Evolutionary conservation across 371 early-diverging fungal genomes (phyloP), one percentile per base, ranked within the genome.

Genomic region (Mucor saturninus): DNA sequence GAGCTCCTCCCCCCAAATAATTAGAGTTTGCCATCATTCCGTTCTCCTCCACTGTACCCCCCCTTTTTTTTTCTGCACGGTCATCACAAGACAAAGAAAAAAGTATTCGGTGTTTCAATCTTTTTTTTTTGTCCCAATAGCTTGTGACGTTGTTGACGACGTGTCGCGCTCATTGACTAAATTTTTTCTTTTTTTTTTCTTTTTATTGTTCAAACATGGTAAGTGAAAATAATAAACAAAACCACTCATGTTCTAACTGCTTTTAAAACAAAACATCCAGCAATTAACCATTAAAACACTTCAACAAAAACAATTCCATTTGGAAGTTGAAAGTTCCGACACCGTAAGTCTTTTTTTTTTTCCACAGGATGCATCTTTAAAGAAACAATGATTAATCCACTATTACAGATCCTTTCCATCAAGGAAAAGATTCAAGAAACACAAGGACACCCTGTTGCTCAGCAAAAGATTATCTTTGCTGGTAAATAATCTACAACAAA

Each of bases 231-330:
- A 48, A 26, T 13, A 48, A 28, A 28, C 6, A 48, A 28, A 48
- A 4, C 13, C 1, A 43, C n/a, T n/a, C 2, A n/a, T 14, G 15
- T 13, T n/a, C 21, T 21, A 21, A 21, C 21, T 21, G 21, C 21
- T 21, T 21, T 21, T 21, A 21, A 21, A 21, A 21, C 21, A 21
- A 21, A 21, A 21, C 21, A 21, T 21, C 21, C 72, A 76, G 95
- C 83, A 89, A 73, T 73, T 97, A 64, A 93, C 93, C n/a, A 67
- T 97, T 62, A 95, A 95, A 74, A 95, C 94, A 42, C 86, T 97
- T 50, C 88, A 92, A 71, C 93, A 97, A 69, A 88, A 94, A 74
- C 76, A 84, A 62, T 89, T 91, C 72, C 74, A 84, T 54, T 73
- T 96, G 61, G 94, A 94, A n/a, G 93, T 89, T 8, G 94, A 93